Evolutionary conservation across 2,329 filamentous ascomycete genomes (phyloP), one percentile per base, ranked within the genome.

Genomic region (Zasmidium cellare): DNA sequence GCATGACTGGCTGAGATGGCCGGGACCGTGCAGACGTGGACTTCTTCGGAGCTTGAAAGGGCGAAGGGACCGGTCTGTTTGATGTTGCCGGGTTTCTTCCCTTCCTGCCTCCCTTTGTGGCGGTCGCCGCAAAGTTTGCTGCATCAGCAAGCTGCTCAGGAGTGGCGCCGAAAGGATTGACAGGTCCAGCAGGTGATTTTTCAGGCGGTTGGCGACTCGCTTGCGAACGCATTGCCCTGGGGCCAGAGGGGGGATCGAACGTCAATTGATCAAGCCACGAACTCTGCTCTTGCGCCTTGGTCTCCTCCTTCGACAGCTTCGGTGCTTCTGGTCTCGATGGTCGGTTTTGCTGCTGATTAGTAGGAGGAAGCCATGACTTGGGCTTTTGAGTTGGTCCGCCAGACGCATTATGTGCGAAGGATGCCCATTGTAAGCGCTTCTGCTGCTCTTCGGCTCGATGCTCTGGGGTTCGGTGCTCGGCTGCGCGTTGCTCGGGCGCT

Each of bases 121-220:
- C 55, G 20, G 25, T n/a, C 23, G 49, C 45, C 24, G 49, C 35
- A 35, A 61, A 61, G 12, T 31, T 20, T 7, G 38, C 22, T 19
- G 59, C 59, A 45, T 58, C 56, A n/a, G 54, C 56, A 14, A 61
- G 48, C 46, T 57, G 49, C n/a, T 55, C 56, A 14, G 56, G 35
- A 35, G 49, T 28, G 25, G 11, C 5, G 25, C 25, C 25, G n/a
- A n/a, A n/a, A 28, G 6, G 25, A 28, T 28, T 11, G 16, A 41
- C 35, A 41, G 35, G 11, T 9, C 35, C 35, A 41, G 35, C 12
- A 14, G 35, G 7, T n/a, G 35, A 18, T 14, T 41, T 14, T 9
- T 14, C n/a, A 9, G 12, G 7, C 16, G 16, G 16, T 41, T 6
- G 35, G 3, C 7, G 11, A 16, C 5, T 9, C 16, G 5, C 35